Percentiles rank a stretch among this genome's conserved stretches.
These are phyloP conservation scores for Vinca major DNA, from an alignment of 305 asterid genomes.

Conservation along the genomic window DNA sequence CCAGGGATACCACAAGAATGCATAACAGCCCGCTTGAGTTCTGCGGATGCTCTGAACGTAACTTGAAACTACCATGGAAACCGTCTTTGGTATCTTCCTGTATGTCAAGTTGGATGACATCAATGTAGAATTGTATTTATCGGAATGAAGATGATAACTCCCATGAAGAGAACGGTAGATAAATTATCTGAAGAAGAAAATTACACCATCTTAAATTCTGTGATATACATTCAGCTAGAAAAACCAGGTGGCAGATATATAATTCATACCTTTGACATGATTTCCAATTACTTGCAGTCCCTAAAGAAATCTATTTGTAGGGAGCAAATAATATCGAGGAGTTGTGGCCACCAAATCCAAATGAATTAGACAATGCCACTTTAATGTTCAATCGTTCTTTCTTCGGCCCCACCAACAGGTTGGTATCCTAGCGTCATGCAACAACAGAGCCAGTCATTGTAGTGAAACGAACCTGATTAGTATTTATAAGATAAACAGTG, in stretches of 20 bases:
- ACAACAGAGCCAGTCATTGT: not conserved
- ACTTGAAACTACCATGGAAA: not conserved
- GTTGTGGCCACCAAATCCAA: conserved; percentile 94
- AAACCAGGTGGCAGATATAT: not conserved
- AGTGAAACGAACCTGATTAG: not conserved
- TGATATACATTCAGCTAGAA: not conserved
- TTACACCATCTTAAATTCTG: not conserved
- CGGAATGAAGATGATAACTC: not conserved
- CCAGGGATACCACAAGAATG: conserved; percentile 5
- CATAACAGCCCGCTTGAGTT: not conserved
- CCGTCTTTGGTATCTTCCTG: conserved; percentile 8
- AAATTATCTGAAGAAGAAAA: not conserved
- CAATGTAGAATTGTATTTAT: too few relatives aligned
- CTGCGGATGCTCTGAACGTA: not conserved
- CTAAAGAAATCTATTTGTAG: conserved; percentile 37
- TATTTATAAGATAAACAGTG: not conserved
- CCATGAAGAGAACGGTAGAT: not conserved
- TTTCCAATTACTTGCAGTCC: conserved; percentile 7
- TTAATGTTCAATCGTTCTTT: conserved; percentile 64
- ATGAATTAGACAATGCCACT: conserved; percentile 86
- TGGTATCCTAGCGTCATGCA: conserved; percentile 40
- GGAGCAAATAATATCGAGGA: conserved; percentile 88
- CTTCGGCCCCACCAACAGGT: conserved; percentile 56
- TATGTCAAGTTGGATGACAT: not conserved
- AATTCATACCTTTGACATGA: conserved; percentile 15